These are phyloP conservation scores for Candida wancherniae DNA, from an alignment of 805 yeast species.

Conservation along the genomic window DNA sequence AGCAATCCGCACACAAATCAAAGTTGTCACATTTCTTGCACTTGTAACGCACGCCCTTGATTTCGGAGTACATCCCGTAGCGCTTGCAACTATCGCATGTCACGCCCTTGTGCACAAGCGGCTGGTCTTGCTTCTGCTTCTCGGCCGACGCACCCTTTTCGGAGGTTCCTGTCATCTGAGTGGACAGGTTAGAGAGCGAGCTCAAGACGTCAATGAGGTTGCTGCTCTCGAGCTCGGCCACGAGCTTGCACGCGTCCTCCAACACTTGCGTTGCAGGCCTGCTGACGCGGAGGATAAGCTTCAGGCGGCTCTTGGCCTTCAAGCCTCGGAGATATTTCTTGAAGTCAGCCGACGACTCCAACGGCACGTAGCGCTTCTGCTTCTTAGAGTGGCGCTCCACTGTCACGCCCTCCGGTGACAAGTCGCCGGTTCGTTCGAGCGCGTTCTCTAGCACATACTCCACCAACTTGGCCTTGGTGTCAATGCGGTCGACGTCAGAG, in stretches of 20 bases:
- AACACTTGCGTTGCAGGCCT: no score
- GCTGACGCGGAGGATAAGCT: slow-evolving; percentile 19
- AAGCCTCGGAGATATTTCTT: slow-evolving; percentile 42
- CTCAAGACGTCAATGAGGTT: slow-evolving; percentile 12
- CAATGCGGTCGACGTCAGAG: neutral
- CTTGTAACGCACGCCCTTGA: slow-evolving; percentile 15
- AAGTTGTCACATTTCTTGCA: slow-evolving; percentile 14
- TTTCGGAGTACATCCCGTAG: slow-evolving; percentile 2
- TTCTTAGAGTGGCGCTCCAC: slow-evolving; percentile 47
- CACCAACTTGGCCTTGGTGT: slow-evolving; percentile 3
- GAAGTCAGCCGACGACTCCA: slow-evolving; percentile 39
- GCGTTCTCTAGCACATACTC: slow-evolving; percentile 3
- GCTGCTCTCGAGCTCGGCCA: slow-evolving; percentile 12
- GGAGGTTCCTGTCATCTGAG: slow-evolving; percentile 4
- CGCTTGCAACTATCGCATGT: slow-evolving; percentile 35
- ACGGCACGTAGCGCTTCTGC: slow-evolving; percentile 34
- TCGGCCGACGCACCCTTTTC: slow-evolving; percentile 1
- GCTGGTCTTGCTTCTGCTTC: no score
- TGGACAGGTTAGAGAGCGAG: slow-evolving; percentile 8
- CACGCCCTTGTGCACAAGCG: slow-evolving; percentile 21
- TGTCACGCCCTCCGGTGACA: no score
- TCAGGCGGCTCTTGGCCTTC: slow-evolving; percentile 42
- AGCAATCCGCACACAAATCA: slow-evolving; percentile 15
- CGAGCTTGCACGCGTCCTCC: no score
- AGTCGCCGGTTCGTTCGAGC: neutral